A percentile compares a stretch with the other conserved stretches of the same genome.
Evolutionary conservation across 108 stramenopile species (phyloP).

Genomic region (Nitzschia sp.): DNA sequence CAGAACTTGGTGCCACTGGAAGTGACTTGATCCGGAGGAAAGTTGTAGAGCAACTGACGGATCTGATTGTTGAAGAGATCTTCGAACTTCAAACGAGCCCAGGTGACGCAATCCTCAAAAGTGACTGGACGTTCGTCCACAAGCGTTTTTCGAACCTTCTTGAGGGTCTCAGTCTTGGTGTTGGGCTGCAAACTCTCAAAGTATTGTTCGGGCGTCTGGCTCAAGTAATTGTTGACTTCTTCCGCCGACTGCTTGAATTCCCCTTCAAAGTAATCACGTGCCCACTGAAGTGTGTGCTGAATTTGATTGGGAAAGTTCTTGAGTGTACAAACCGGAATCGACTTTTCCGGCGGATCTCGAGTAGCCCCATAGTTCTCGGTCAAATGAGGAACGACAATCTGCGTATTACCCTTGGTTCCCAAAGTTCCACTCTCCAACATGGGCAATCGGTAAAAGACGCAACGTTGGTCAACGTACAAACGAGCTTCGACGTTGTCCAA

Average conservation of each 20-base stretch:
- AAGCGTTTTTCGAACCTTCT: conserved; percentile 75
- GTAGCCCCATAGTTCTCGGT: conserved; percentile 99
- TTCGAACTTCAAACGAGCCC: conserved; percentile 96
- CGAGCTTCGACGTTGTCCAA: conserved; percentile 99
- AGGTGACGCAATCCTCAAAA: conserved; percentile 94
- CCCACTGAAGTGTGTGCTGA: conserved; percentile 98
- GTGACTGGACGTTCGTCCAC: conserved; percentile 86
- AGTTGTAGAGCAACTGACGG: conserved; percentile 94
- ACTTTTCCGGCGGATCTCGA: conserved; percentile 97
- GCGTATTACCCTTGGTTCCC: conserved; percentile 97
- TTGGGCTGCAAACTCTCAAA: conserved; percentile 88
- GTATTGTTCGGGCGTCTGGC: conserved; percentile 70
- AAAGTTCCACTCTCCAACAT: conserved; percentile 99
- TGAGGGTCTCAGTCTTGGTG: conserved; percentile 89
- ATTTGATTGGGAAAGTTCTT: conserved; percentile 99
- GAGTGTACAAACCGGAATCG: conserved; percentile 98
- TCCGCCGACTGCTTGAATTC: conserved; percentile 94
- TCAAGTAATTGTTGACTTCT: conserved; percentile 93
- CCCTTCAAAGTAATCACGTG: conserved; percentile 98
- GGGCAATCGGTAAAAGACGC: conserved; percentile 94
- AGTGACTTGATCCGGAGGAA: conserved; percentile 93
- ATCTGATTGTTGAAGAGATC: conserved; percentile 94
- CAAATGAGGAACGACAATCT: conserved; percentile 94
- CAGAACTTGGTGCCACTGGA: conserved; percentile 92
- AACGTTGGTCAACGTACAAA: conserved; percentile 96